Base-by-base conservation (phyloP, 2,329 filamentous ascomycete species). In the Blumeria graminis region DNA sequence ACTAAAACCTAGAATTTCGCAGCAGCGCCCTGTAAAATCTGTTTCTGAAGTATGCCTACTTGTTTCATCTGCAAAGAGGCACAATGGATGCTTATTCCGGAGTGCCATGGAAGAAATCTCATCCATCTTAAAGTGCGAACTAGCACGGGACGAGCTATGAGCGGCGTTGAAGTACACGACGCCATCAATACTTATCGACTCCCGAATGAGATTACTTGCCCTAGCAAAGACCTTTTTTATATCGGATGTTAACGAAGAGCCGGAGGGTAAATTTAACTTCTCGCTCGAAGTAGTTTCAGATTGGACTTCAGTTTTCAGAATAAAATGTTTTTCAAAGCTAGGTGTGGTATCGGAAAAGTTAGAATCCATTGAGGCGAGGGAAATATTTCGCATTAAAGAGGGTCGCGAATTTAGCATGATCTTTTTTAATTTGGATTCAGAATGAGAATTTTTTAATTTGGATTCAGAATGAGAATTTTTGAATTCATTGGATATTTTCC, bases 131-230 rank as follows among this genome's bases (percentile, higher is more conserved):
- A 9, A 14, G 18, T n/a, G 14, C 39, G 14, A 43, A 14, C 39
- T 18, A 14, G 39, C 18, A n/a, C 18, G 14, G 6, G 11, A 6
- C 8, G 39, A 43, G 18, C 18, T n/a, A 2, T 13, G 4, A 32
- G 33, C 38, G 11, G 32, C 53, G 28, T 66, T 64, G 32, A 61
- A 62, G 43, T 65, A 66, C 14, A 65, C 56, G 9, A 62, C 60
- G 3, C 65, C 65, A 43, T 65, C 60, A 41, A 67, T 61, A 6
- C 61, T 61, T n/a, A 63, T 63, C 32, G 64, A 62, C 57, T 67
- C 65, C 45, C 65, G 59, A 32, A 67, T 65, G 13, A 67, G 60
- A 52, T 66, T 66, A 51, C 61, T 63, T 33, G 64, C 63, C 56
- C 64, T 56, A 32, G 60, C 58, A 54, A 66, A 66, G 3, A 64